Conservation (phyloP, 176 grass and related monocot species). For the Raddia guianensis region DNA sequence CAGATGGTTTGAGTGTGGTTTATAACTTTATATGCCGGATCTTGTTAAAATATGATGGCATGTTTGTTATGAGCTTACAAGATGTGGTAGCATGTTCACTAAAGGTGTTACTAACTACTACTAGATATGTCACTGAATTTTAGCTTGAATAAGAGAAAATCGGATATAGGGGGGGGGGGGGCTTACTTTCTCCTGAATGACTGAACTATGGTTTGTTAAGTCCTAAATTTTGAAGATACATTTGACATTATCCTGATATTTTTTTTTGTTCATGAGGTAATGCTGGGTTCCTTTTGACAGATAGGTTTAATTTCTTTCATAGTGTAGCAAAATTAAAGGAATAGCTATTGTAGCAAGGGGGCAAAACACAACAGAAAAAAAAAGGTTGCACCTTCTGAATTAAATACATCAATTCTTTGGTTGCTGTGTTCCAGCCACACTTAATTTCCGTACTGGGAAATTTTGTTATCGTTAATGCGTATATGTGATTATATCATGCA, state of each 20-base stretch:
- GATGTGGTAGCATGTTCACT: not conserved
- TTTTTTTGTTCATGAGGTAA: not conserved
- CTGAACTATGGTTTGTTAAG: not conserved
- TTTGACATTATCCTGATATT: not conserved
- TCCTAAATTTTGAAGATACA: not conserved
- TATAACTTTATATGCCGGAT: slow-evolving; percentile 26
- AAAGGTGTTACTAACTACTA: not conserved
- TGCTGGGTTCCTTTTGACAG: not conserved
- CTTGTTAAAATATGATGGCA: not conserved
- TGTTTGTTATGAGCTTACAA: no score
- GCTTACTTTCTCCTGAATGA: not conserved
- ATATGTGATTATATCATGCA: not conserved
- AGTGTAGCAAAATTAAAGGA: not conserved
- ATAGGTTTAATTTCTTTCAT: not conserved
- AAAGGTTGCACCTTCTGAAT: not conserved
- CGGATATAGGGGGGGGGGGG: not conserved
- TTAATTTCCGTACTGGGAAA: not conserved
- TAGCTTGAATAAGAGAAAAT: not conserved
- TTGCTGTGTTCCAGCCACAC: not conserved
- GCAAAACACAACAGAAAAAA: not conserved
- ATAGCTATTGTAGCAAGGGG: no score
- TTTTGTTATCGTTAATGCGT: not conserved
- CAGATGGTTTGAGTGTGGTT: slow-evolving; percentile 26
- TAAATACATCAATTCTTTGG: not conserved
- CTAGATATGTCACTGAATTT: not conserved